Evolutionary conservation across 176 grass and related monocot species (phyloP).

Genomic region (Cenchrus purpureus): DNA sequence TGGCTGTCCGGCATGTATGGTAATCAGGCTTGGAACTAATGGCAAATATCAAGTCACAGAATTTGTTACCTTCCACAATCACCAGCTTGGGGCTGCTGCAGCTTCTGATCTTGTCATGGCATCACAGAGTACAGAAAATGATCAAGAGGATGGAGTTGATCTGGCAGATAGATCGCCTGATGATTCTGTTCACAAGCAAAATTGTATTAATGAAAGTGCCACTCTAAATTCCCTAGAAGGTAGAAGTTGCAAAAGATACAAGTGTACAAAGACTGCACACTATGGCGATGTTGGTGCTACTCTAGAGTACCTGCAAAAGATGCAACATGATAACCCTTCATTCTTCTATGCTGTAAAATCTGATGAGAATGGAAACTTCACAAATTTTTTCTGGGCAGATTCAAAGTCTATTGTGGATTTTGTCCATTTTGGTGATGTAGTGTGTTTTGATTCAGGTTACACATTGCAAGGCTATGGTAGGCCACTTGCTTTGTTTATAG

Average conservation of each 20-base stretch:
- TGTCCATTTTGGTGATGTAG: slow-evolving; percentile 76
- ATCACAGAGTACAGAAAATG: slow-evolving; percentile 54
- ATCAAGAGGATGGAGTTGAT: slow-evolving; percentile 52
- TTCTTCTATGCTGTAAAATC: slow-evolving; percentile 79
- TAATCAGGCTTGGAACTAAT: slow-evolving; percentile 65
- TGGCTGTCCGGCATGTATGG: slow-evolving; percentile 92
- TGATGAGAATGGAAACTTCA: slow-evolving; percentile 75
- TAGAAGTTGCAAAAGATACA: slow-evolving; percentile 56
- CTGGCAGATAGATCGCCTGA: slow-evolving; percentile 49
- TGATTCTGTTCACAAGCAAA: slow-evolving; percentile 43
- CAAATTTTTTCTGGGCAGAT: slow-evolving; percentile 83
- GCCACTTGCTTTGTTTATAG: slow-evolving; percentile 79
- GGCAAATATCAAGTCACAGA: slow-evolving; percentile 88
- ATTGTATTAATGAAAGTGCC: slow-evolving; percentile 26
- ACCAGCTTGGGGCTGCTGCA: slow-evolving; percentile 60
- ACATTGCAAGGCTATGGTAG: slow-evolving; percentile 66
- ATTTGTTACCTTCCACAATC: slow-evolving; percentile 91
- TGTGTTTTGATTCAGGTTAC: slow-evolving; percentile 92
- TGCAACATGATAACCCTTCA: slow-evolving; percentile 79
- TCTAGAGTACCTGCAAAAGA: slow-evolving; percentile 85
- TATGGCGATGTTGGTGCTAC: slow-evolving; percentile 72
- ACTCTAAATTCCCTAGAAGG: slow-evolving; percentile 42
- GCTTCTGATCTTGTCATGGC: slow-evolving; percentile 63
- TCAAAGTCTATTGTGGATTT: slow-evolving; percentile 82
- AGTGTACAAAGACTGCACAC: slow-evolving; percentile 44